phyloP scores from a whole-genome alignment of 2,329 filamentous ascomycete species.

The Fusarium caatingaense region DNA sequence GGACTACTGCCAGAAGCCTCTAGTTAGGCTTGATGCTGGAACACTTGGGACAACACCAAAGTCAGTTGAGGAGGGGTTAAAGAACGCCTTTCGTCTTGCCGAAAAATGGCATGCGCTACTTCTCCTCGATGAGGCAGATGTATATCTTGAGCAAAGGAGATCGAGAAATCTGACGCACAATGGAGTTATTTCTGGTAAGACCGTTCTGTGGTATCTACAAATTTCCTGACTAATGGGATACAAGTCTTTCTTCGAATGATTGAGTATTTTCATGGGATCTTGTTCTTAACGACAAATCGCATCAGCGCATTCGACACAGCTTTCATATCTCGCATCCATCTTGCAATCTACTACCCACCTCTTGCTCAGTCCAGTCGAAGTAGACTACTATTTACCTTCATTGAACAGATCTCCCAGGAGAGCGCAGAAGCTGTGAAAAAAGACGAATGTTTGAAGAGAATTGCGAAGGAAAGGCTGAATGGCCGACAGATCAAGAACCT shows the following conservation, averaged over 20 bases:
- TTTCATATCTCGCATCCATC: slow-evolving; percentile 1
- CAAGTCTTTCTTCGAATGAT: slow-evolving; percentile 1
- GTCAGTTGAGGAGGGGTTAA: neutral
- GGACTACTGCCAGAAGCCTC: neutral
- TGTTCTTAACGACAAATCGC: slow-evolving; percentile 4
- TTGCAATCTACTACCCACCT: neutral
- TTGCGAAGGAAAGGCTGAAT: neutral
- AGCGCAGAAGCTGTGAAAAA: neutral
- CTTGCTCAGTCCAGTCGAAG: neutral
- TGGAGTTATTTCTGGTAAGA: neutral
- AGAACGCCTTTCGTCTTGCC: neutral
- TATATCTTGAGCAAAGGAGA: neutral
- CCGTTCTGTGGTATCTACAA: neutral
- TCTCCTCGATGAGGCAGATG: neutral
- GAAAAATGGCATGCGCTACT: neutral
- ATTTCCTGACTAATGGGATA: neutral
- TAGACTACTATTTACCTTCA: neutral
- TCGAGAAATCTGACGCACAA: neutral
- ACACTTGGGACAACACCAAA: neutral
- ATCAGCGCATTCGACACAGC: slow-evolving; percentile 1
- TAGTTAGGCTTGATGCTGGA: neutral
- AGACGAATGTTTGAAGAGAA: neutral
- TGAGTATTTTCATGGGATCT: neutral
- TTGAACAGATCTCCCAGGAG: neutral
- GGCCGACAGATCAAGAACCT: neutral